phyloP scores from a whole-genome alignment of 2,329 filamentous ascomycete genomes.

The Cytospora leucostoma region DNA sequence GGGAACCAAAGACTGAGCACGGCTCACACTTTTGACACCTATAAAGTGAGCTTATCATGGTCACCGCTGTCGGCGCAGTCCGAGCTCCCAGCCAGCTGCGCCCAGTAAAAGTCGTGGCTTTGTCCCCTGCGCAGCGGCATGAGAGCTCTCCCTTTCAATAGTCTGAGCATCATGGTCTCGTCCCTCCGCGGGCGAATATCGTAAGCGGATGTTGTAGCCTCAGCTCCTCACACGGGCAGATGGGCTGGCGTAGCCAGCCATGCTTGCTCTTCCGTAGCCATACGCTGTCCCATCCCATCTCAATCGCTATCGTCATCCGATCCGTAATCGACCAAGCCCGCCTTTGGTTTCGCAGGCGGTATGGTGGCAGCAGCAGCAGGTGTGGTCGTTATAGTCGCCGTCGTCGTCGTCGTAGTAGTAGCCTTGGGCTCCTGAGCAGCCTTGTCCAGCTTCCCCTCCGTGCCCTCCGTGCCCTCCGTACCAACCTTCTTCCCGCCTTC shows the following conservation, averaged over 20 bases:
- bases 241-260: neutral
- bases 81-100: neutral
- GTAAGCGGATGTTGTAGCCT: neutral
- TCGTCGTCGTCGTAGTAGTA: neutral
- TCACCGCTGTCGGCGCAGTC: neutral
- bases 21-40: neutral
- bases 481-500: constrained; percentile 19
- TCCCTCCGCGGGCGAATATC: too few species aligned
- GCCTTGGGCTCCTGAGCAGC: neutral
- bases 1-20: neutral
- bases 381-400: neutral
- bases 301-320: constrained; percentile 53
- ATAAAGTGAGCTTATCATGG: neutral
- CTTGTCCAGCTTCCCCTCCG: neutral
- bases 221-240: neutral
- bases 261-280: neutral
- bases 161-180: too few species aligned
- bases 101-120: neutral
- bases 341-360: constrained; percentile 33
- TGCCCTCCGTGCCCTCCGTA: constrained; percentile 3
- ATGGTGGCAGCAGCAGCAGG: neutral
- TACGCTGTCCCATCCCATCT: neutral
- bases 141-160: too few species aligned
- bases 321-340: constrained; percentile 56
- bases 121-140: neutral